These are phyloP conservation scores for Alternaria longipes DNA, from an alignment of 2,329 filamentous ascomycete species.

Conservation along the genomic window DNA sequence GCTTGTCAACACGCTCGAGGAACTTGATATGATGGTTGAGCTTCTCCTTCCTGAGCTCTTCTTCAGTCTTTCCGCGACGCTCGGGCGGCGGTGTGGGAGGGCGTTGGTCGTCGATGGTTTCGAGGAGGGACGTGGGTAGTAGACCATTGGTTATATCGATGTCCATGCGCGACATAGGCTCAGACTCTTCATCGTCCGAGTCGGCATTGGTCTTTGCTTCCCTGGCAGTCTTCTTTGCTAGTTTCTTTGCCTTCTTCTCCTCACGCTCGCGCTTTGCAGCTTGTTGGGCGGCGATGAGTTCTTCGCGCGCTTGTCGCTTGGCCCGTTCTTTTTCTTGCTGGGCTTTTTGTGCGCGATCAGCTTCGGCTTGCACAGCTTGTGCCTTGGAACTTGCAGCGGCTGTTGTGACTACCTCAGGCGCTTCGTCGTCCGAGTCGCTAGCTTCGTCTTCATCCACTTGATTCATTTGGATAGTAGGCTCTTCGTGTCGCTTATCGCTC, in stretches of 20 bases:
- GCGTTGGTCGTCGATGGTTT: conserved; percentile 55
- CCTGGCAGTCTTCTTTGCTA: conserved; percentile 29
- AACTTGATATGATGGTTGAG: conserved; percentile 59
- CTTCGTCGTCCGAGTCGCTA: conserved; percentile 51
- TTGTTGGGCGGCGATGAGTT: conserved; percentile 46
- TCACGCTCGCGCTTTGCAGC: conserved; percentile 43
- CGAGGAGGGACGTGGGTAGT: conserved; percentile 62
- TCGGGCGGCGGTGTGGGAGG: conserved; percentile 56
- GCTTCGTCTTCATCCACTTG: conserved; percentile 35
- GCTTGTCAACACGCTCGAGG: conserved; percentile 58
- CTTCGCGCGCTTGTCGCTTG: conserved; percentile 43
- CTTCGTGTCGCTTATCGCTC: conserved; percentile 25
- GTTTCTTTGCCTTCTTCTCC: conserved; percentile 42
- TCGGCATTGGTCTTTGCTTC: conserved; percentile 20
- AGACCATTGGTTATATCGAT: conserved; percentile 57
- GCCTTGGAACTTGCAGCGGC: conserved; percentile 42
- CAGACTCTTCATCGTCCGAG: conserved; percentile 15
- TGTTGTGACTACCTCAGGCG: conserved; percentile 50
- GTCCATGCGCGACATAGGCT: conserved; percentile 10
- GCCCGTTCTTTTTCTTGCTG: conserved; percentile 39
- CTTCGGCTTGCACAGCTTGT: conserved; percentile 40
- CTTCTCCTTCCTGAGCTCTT: conserved; percentile 55
- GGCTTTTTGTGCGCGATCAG: conserved; percentile 40
- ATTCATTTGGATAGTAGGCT: conserved; percentile 3
- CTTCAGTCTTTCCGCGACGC: conserved; percentile 27